A percentile compares a stretch with the other conserved stretches of the same genome.
phyloP scores from a whole-genome alignment of 164 flowering plant genomes.

The Tetrastigma voinierianum region DNA sequence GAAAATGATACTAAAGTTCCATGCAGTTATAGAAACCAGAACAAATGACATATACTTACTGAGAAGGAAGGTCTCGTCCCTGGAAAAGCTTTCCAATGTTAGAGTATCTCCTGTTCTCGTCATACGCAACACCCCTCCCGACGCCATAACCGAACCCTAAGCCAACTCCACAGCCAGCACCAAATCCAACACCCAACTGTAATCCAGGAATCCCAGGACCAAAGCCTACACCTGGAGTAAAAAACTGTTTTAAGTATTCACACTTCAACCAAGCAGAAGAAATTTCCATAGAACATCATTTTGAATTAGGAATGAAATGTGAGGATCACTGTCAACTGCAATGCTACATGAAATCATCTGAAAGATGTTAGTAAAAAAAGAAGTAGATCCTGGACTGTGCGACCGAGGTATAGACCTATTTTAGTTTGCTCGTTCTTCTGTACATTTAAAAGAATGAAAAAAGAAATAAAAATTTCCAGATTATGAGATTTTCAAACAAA shows the following conservation, averaged over 20 bases:
- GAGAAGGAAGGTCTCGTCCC: conserved; percentile 43
- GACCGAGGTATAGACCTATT: neutral
- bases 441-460: neutral
- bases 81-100: conserved; percentile 58
- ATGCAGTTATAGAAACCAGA: neutral
- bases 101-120: conserved; percentile 52
- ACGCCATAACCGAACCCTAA: conserved; percentile 89
- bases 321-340: neutral
- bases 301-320: neutral
- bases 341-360: neutral
- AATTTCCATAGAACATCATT: neutral
- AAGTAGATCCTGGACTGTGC: neutral
- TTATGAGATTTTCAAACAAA: neutral
- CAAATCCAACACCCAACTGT: conserved; percentile 79
- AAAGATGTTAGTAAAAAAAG: neutral
- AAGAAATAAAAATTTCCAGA: neutral
- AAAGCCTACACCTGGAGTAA: conserved; percentile 63
- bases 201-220: conserved; percentile 93
- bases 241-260: neutral
- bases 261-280: neutral
- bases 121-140: conserved; percentile 82
- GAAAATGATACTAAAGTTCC: neutral
- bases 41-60: conserved; percentile 42
- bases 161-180: conserved; percentile 97
- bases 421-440: neutral